phyloP scores from a whole-genome alignment of 768 basidiomycete species.

The Psilocybe cubensis region DNA sequence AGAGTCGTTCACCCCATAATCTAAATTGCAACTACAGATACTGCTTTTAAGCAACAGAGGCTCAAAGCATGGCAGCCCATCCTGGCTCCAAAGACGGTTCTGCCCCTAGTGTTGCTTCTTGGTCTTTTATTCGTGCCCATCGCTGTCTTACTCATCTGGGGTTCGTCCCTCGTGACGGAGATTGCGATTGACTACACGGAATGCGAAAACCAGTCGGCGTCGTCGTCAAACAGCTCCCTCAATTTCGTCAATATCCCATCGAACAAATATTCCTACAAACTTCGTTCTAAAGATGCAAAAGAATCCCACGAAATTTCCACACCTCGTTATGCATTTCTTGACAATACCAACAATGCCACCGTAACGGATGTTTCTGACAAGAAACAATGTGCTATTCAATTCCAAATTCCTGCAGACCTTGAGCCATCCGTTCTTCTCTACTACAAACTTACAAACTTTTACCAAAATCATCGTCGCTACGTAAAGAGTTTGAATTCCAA shows the following conservation, averaged over 20 bases:
- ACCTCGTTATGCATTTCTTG: conserved; percentile 79
- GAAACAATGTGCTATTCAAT: conserved; percentile 77
- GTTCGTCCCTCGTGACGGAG: conserved; percentile 78
- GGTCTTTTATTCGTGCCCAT: conserved; percentile 96
- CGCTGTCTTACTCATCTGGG: conserved; percentile 94
- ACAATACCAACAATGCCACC: conserved; percentile 50
- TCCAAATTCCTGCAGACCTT: conserved; percentile 81
- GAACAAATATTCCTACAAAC: conserved; percentile 67
- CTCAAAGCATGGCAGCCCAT: conserved; percentile 99
- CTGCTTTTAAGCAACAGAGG: conserved; percentile 98
- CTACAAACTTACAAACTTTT: conserved; percentile 97
- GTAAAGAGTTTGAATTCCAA: conserved; percentile 87
- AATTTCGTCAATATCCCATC: conserved; percentile 59
- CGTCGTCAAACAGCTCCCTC: conserved; percentile 37
- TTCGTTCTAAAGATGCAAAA: conserved; percentile 57
- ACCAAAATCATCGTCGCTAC: conserved; percentile 97
- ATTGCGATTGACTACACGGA: conserved; percentile 95
- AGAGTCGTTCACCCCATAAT: conserved; percentile 16
- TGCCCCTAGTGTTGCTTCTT: conserved; percentile 94
- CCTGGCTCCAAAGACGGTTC: conserved; percentile 94
- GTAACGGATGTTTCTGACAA: conserved; percentile 45
- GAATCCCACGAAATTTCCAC: conserved; percentile 52
- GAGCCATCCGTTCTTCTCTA: conserved; percentile 83
- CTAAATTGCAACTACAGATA: conserved; percentile 57
- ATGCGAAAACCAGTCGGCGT: conserved; percentile 71